Evolutionary conservation across 2,329 filamentous ascomycete species (phyloP).

Genomic region (Phyllosticta paracitricarpa): DNA sequence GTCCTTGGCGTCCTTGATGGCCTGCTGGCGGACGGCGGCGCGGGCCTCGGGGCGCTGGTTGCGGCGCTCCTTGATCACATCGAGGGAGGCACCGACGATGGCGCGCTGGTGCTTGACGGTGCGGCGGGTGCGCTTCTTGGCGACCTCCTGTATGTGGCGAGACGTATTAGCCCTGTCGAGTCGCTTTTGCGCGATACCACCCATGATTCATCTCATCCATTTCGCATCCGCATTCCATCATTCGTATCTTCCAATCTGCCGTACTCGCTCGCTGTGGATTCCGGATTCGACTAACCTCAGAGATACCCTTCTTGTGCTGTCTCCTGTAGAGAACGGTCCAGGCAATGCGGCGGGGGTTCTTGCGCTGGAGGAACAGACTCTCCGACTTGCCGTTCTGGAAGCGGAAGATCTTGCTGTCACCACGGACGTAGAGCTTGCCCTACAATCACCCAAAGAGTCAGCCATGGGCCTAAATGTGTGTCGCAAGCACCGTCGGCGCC

Average conservation of each 20-base stretch:
- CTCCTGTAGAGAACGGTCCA: slow-evolving; percentile 98
- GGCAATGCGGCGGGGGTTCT: slow-evolving; percentile 99
- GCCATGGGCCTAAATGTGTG: neutral
- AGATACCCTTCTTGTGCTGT: slow-evolving; percentile 99
- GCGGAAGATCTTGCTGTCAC: slow-evolving; percentile 99
- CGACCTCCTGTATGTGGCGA: slow-evolving; percentile 66
- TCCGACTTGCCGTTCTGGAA: slow-evolving; percentile 99
- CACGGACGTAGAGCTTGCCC: slow-evolving; percentile 99
- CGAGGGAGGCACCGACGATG: slow-evolving; percentile 97
- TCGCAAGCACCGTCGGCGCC: neutral
- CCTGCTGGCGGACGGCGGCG: slow-evolving; percentile 74
- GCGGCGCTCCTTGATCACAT: slow-evolving; percentile 99
- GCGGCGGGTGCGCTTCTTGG: slow-evolving; percentile 98
- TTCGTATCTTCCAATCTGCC: neutral
- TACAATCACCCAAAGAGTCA: slow-evolving; percentile 32
- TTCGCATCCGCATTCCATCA: neutral
- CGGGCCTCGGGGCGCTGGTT: slow-evolving; percentile 90
- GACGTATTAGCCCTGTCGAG: slow-evolving; percentile 9
- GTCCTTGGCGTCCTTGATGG: slow-evolving; percentile 97
- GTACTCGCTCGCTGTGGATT: neutral
- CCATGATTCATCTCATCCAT: neutral
- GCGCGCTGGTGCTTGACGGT: slow-evolving; percentile 98
- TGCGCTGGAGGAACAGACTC: slow-evolving; percentile 99
- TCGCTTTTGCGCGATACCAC: neutral
- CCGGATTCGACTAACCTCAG: slow-evolving; percentile 63